Conservation (phyloP, 306 rosid genomes). For the Gleditsia sinensis region DNA sequence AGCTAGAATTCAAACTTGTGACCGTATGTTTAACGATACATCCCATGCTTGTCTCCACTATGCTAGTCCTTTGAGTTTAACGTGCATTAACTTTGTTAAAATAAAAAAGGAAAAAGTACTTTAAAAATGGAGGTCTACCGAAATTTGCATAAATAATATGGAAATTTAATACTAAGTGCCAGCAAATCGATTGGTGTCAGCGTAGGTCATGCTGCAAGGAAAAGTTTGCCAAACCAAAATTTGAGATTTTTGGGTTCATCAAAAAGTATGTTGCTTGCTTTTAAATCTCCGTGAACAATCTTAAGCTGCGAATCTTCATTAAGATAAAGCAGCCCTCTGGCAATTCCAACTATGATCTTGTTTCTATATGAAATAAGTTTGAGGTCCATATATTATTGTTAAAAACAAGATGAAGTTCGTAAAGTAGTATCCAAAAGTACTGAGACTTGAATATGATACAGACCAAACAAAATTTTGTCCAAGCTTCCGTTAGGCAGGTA, state of each 20-base stretch:
- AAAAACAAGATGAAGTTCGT: not conserved
- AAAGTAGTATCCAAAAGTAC: not conserved
- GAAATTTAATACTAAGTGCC: constrained; percentile 32
- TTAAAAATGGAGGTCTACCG: too few relatives aligned
- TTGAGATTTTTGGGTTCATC: constrained; percentile 37
- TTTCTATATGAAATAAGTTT: constrained; percentile 5
- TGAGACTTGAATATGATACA: not conserved
- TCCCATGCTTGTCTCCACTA: too few relatives aligned
- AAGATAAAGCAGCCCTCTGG: constrained; percentile 35
- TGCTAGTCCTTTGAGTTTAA: too few relatives aligned
- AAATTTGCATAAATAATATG: not conserved
- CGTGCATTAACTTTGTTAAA: too few relatives aligned
- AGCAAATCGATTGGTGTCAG: constrained; percentile 38
- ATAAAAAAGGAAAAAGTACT: too few relatives aligned
- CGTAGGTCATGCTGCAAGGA: constrained; percentile 36
- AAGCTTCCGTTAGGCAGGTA: constrained; percentile 36
- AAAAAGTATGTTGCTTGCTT: constrained; percentile 39
- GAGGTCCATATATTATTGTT: not conserved
- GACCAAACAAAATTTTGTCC: constrained; percentile 40
- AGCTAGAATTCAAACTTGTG: too few relatives aligned
- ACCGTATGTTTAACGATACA: too few relatives aligned
- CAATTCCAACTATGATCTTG: constrained; percentile 39
- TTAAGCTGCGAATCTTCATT: constrained; percentile 40
- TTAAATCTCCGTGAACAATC: constrained; percentile 41
- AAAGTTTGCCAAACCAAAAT: constrained; percentile 45